Percentiles rank a stretch among this genome's conserved stretches.
Conservation (phyloP, 2,329 filamentous ascomycete species). For the Gremmenia infestans region DNA sequence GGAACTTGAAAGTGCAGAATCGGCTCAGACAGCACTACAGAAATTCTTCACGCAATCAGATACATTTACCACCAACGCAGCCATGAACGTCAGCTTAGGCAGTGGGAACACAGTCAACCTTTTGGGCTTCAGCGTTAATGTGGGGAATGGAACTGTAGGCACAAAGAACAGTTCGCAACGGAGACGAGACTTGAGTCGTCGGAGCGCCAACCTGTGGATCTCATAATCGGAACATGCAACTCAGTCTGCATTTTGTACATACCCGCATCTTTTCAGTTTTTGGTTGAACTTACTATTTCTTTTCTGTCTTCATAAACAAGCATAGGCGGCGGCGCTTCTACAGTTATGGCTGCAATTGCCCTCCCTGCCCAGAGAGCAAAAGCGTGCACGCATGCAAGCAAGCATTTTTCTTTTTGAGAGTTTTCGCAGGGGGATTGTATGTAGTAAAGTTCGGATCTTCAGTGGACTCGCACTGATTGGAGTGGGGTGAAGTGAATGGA, state of each 20-base stretch:
- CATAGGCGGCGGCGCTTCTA: not conserved
- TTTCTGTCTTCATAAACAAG: not conserved
- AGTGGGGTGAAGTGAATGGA: too few species aligned
- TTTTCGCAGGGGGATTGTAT: too few species aligned
- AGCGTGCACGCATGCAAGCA: too few species aligned
- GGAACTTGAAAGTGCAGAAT: slow-evolving; percentile 44
- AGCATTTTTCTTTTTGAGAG: too few species aligned
- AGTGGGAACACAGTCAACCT: slow-evolving; percentile 23
- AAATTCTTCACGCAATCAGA: slow-evolving; percentile 42
- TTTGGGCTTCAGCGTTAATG: slow-evolving; percentile 14
- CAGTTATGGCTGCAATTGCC: too few species aligned
- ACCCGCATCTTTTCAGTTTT: not conserved
- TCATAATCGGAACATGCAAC: not conserved
- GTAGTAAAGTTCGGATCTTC: too few species aligned
- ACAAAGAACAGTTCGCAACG: not conserved
- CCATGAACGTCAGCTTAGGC: slow-evolving; percentile 27
- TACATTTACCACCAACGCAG: slow-evolving; percentile 15
- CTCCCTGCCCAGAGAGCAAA: too few species aligned
- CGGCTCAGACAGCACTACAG: slow-evolving; percentile 51
- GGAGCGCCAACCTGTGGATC: not conserved
- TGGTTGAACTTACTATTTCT: not conserved
- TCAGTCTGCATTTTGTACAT: not conserved
- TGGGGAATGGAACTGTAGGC: slow-evolving; percentile 17
- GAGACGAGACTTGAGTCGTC: not conserved
- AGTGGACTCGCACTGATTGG: too few species aligned